Evolutionary conservation across 805 yeast genomes (phyloP).

Genomic region (Wickerhamomyces silvicola): DNA sequence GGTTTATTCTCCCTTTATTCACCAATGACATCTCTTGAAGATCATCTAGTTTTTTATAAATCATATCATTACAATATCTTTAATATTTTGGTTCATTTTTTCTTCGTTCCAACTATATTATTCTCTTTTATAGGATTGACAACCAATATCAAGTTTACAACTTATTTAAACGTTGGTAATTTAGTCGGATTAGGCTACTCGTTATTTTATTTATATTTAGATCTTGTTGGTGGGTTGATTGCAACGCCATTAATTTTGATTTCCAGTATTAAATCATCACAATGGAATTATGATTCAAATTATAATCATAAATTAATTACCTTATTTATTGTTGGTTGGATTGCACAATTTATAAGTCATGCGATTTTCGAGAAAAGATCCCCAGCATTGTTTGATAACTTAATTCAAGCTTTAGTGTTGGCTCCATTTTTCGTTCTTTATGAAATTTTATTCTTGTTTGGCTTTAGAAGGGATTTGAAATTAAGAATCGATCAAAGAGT

Average conservation of each 20-base stretch:
- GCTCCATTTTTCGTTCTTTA: constrained; percentile 88
- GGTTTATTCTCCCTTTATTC: too few species aligned
- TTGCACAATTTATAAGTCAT: constrained; percentile 84
- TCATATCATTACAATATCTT: constrained; percentile 43
- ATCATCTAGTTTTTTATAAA: constrained; percentile 54
- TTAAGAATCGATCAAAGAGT: constrained; percentile 28
- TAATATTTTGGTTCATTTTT: constrained; percentile 71
- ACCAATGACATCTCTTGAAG: too few species aligned
- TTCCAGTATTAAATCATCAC: constrained; percentile 20
- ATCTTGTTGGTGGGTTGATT: constrained; percentile 41
- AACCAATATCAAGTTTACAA: constrained; percentile 23
- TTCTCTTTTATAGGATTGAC: constrained; percentile 42
- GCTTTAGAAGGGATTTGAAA: constrained; percentile 45
- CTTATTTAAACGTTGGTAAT: constrained; percentile 39
- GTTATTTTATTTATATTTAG: constrained; percentile 53
- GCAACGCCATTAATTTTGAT: constrained; percentile 34
- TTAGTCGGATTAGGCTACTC: constrained; percentile 42
- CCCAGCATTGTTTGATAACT: constrained; percentile 82
- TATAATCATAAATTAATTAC: constrained; percentile 9
- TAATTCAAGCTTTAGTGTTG: constrained; percentile 76
- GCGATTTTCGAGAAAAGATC: constrained; percentile 72
- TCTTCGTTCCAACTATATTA: constrained; percentile 76
- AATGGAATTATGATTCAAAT: constrained; percentile 14
- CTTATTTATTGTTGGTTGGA: constrained; percentile 59
- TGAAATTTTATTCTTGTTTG: constrained; percentile 67